Evolutionary conservation across 306 rosid genomes (phyloP).

Genomic region (Dalbergia cultrata): DNA sequence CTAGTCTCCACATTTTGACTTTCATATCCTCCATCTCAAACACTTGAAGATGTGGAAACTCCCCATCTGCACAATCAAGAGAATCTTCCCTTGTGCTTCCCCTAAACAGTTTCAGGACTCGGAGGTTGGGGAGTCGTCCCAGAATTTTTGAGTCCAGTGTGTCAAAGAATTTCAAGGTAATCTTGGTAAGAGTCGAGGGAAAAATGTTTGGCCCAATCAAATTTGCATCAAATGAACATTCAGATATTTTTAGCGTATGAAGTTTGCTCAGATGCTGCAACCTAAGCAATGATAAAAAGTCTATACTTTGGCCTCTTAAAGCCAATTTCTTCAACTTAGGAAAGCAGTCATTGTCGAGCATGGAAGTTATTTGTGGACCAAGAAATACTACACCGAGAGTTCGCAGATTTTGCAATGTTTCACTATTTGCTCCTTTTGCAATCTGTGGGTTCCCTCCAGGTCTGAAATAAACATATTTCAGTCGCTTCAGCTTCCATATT

Average conservation of each 20-base stretch:
- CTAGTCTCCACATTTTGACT: not conserved
- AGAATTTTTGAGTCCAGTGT: not conserved
- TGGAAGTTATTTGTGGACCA: not conserved
- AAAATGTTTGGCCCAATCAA: too few relatives aligned
- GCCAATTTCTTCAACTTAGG: slow-evolving; percentile 36
- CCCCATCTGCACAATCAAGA: not conserved
- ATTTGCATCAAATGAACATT: not conserved
- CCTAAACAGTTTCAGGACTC: slow-evolving; percentile 5
- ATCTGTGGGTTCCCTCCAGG: too few relatives aligned
- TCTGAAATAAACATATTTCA: not conserved
- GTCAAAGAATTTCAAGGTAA: not conserved
- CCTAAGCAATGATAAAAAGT: too few relatives aligned
- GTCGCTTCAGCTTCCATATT: slow-evolving; percentile 9
- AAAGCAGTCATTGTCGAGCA: not conserved
- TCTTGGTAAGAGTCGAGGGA: slow-evolving; percentile 14
- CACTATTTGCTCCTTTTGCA: too few relatives aligned
- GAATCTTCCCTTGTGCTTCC: not conserved
- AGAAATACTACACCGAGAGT: not conserved
- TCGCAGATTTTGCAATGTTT: slow-evolving; percentile 15
- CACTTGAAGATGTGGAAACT: slow-evolving; percentile 17
- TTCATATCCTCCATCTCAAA: not conserved
- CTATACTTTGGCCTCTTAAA: too few relatives aligned
- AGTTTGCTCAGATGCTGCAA: not conserved
- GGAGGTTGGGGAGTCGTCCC: slow-evolving; percentile 20
- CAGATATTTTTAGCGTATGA: not conserved